Conservation (phyloP, 2,329 filamentous ascomycete species). For the Neonectria hederae region DNA sequence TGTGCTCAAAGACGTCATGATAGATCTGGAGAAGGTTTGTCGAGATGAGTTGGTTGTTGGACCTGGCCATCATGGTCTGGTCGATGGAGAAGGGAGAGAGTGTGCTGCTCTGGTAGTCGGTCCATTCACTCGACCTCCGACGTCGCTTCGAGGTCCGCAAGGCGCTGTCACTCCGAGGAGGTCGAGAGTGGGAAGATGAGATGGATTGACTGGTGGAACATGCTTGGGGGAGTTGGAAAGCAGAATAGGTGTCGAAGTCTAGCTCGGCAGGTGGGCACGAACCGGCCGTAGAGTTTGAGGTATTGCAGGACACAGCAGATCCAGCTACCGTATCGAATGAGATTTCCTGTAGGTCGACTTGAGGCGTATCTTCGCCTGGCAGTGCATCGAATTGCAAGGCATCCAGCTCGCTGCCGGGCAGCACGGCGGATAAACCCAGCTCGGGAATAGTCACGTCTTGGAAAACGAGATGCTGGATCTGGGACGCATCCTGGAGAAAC, state of each 20-base stretch:
- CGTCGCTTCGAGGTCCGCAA: conserved; percentile 27
- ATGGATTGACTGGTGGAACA: conserved; percentile 4
- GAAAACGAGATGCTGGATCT: conserved; percentile 14
- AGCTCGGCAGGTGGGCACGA: conserved; percentile 6
- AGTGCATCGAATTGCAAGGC: conserved; percentile 1
- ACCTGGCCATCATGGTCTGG: conserved; percentile 38
- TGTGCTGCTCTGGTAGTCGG: conserved; percentile 15
- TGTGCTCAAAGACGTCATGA: conserved; percentile 40
- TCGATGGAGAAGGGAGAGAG: conserved; percentile 37
- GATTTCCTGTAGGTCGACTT: conserved; percentile 3
- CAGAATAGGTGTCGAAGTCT: conserved; percentile 13
- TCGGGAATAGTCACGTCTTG: conserved; percentile 10
- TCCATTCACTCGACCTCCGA: conserved; percentile 27
- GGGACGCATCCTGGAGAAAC: conserved; percentile 1
- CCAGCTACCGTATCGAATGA: conserved; percentile 6
- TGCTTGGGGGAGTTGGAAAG: background rate
- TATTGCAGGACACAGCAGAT: background rate
- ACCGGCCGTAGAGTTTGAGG: background rate
- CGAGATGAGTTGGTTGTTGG: conserved; percentile 38
- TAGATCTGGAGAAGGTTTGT: conserved; percentile 38
- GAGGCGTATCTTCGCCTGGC: background rate
- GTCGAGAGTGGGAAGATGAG: conserved; percentile 7
- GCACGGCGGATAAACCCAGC: conserved; percentile 10
- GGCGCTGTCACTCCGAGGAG: background rate
- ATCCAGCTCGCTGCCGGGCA: background rate